Evolutionary conservation across 2,329 filamentous ascomycete genomes (phyloP), one percentile per base, ranked within the genome.

Genomic region (Cadophora sp.): DNA sequence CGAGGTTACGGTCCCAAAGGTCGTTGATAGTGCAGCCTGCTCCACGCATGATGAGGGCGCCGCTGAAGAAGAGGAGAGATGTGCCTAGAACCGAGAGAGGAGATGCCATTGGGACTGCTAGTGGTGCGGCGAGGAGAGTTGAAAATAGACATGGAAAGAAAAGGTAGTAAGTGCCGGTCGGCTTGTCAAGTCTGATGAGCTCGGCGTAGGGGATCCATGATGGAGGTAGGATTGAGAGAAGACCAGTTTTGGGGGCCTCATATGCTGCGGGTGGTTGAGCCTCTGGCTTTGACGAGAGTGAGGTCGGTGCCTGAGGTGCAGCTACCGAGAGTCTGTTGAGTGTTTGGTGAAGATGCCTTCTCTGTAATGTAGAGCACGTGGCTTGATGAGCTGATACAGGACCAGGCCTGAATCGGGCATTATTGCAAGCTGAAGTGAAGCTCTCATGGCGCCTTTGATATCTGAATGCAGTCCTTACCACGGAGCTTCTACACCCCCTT

Each of bases 1-100:
- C 94, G 19, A 97, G 89, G 74, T 96, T 92, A 65, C 92, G 88
- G 79, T 97, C 94, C 91, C 93, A 94, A 62, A 97, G 87, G 78
- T 97, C 94, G 78, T 97, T 97, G 81, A 97, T 93, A 22, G 91
- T 91, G 79, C 94, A 97, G 62, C 93, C 93, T 24, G 93, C 92
- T 60, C 94, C 92, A 69, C 94, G 91, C 92, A 97, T 96, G 72
- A 97, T 86, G 55, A 97, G 78, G 3, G 92, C 91, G 62, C 93
- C 93, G 1, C 88, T 84, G 75, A 91, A 87, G 81, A 97, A 96
- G 59, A 96, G 85, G 1, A 86, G 76, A 1, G 86, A 85, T 0
- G 90, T 93, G 60, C 87, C 85, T 34, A 91, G 72, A 22, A 93
- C 88, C 14, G 89, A 83, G 5, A 83, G 77, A 0, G 91, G 88